These are phyloP conservation scores for Tagetes patula DNA, from an alignment of 129 eudicot species.

Conservation along the genomic window DNA sequence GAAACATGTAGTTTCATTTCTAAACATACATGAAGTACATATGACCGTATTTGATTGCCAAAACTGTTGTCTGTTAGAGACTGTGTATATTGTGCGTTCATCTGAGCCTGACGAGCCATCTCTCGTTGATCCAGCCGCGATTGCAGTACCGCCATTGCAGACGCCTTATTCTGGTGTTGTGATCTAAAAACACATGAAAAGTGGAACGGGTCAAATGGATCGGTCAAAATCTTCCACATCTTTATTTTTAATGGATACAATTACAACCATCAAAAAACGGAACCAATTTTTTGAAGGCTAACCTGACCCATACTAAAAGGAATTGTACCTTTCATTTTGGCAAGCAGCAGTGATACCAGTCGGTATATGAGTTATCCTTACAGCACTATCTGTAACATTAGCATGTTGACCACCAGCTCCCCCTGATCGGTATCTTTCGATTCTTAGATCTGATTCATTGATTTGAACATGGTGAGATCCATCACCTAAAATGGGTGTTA, in stretches of 20 bases:
- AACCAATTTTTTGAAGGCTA: background rate
- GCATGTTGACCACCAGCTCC: conserved; percentile 93
- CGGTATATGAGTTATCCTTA: conserved; percentile 82
- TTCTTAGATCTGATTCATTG: conserved; percentile 77
- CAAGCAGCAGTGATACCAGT: conserved; percentile 69
- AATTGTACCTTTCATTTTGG: conserved; percentile 79
- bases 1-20: conserved; percentile 3
- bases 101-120: conserved; percentile 86
- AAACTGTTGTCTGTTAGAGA: conserved; percentile 85
- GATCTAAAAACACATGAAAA: conserved; percentile 46
- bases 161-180: conserved; percentile 85
- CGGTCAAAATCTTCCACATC: background rate
- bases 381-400: conserved; percentile 93
- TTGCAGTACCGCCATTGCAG: conserved; percentile 94
- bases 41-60: conserved; percentile 91
- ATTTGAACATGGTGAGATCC: conserved; percentile 71
- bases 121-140: conserved; percentile 92
- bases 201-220: conserved; percentile 6
- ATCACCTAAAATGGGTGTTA: conserved; percentile 80
- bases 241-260: background rate
- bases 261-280: background rate
- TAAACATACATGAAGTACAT: conserved; percentile 76
- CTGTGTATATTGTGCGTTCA: conserved; percentile 76
- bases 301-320: background rate
- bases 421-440: conserved; percentile 81